A percentile compares a stretch with the other conserved stretches of the same genome.
Evolutionary conservation across 2,329 filamentous ascomycete genomes (phyloP).

Genomic region (Claviceps sp.): DNA sequence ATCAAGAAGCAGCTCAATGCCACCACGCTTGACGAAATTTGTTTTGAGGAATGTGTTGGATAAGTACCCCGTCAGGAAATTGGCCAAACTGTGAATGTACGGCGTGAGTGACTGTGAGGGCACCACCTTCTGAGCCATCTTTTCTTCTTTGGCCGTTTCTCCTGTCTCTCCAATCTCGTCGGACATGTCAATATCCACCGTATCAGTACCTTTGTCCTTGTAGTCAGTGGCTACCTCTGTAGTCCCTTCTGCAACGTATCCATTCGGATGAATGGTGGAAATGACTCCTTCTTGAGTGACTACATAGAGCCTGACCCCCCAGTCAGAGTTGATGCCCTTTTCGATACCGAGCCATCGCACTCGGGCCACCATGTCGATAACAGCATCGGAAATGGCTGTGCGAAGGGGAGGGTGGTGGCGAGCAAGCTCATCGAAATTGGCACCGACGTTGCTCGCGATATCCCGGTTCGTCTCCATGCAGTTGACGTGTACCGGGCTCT

Average conservation of each 20-base stretch:
- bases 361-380: constrained; percentile 77
- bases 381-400: constrained; percentile 66
- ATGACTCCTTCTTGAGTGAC: constrained; percentile 44
- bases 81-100: constrained; percentile 63
- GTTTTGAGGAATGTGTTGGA: constrained; percentile 59
- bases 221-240: constrained; percentile 20
- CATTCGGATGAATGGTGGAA: constrained; percentile 38
- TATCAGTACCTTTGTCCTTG: constrained; percentile 24
- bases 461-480: constrained; percentile 62
- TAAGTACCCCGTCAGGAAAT: constrained; percentile 64
- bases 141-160: constrained; percentile 4
- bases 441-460: constrained; percentile 61
- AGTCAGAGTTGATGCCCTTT: constrained; percentile 54
- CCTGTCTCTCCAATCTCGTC: constrained; percentile 28
- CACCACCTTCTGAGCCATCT: constrained; percentile 9
- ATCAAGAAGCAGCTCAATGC: constrained; percentile 72
- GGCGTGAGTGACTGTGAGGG: constrained; percentile 35
- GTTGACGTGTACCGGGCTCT: constrained; percentile 78
- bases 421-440: constrained; percentile 84
- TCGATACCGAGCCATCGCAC: constrained; percentile 61
- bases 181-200: constrained; percentile 52
- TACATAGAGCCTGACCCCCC: constrained; percentile 68
- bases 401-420: constrained; percentile 83
- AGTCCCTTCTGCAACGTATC: constrained; percentile 15
- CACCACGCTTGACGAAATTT: constrained; percentile 64